phyloP scores from a whole-genome alignment of 495 filamentous ascomycete species.

The Entonaema liquescens region DNA sequence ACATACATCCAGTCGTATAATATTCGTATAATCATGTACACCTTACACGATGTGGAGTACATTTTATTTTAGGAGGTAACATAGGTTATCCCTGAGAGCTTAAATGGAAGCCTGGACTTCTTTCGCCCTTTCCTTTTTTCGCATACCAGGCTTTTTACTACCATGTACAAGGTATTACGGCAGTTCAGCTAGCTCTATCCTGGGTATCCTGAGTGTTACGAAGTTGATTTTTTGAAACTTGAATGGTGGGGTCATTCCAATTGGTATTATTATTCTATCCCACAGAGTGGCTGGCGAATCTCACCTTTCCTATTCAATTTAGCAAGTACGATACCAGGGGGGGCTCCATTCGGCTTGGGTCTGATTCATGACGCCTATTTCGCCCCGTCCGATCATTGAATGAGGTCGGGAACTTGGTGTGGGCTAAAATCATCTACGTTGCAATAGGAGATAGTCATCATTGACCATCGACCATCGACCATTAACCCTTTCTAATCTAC shows the following conservation, averaged over 20 bases:
- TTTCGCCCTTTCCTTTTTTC: not conserved
- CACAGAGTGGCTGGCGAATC: slow-evolving; percentile 12
- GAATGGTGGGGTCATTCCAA: slow-evolving; percentile 15
- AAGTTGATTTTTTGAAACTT: slow-evolving; percentile 8
- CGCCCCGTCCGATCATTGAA: slow-evolving; percentile 12
- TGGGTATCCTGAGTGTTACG: not conserved
- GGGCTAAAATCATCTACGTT: slow-evolving; percentile 7
- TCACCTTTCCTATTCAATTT: slow-evolving; percentile 19
- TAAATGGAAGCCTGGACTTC: not conserved
- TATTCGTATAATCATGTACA: not conserved
- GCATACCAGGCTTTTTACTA: not conserved
- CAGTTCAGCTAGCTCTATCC: not conserved
- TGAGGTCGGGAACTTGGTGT: slow-evolving; percentile 13
- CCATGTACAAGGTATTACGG: not conserved
- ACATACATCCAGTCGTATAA: not conserved
- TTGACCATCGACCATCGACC: not conserved
- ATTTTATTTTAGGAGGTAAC: slow-evolving; percentile 3
- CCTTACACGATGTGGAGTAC: not conserved
- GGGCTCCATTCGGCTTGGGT: not conserved
- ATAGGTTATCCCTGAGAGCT: not conserved
- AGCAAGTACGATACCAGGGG: not conserved
- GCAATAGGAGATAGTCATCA: slow-evolving; percentile 6
- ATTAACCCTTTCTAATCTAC: not conserved
- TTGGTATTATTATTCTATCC: not conserved
- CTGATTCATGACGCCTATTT: slow-evolving; percentile 24